Evolutionary conservation across 1,284 basidiomycete genomes (phyloP).

Genomic region (Somion occarium): DNA sequence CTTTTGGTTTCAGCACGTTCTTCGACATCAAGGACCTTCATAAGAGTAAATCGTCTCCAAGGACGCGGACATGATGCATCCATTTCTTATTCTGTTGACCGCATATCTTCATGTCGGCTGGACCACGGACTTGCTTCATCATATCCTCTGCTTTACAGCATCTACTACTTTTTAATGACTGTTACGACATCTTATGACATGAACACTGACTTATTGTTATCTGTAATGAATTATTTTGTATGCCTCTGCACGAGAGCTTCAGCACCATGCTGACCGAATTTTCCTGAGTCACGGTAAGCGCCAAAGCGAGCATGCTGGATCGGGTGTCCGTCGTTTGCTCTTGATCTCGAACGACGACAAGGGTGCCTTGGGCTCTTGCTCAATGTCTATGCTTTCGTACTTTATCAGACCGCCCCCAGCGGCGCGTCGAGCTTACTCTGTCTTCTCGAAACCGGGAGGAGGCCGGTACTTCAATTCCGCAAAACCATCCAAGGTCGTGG

Average conservation of each 20-base stretch:
- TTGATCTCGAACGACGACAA: neutral
- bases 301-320: no score
- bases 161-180: no score
- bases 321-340: no score
- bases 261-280: no score
- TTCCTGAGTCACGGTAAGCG: no score
- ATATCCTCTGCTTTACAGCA: no score
- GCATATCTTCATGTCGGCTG: neutral
- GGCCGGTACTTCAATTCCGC: slow-evolving; percentile 70
- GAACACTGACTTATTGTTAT: no score
- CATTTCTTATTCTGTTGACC: neutral
- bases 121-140: slow-evolving; percentile 1
- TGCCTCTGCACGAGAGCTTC: no score
- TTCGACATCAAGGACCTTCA: slow-evolving; percentile 65
- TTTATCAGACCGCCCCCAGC: slow-evolving; percentile 44
- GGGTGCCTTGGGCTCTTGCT: no score
- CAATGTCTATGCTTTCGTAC: slow-evolving; percentile 44
- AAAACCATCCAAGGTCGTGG: slow-evolving; percentile 40
- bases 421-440: slow-evolving; percentile 61
- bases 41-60: slow-evolving; percentile 45
- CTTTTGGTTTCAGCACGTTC: slow-evolving; percentile 52
- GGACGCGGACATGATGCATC: slow-evolving; percentile 39
- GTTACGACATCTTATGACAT: no score
- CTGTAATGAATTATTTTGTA: no score
- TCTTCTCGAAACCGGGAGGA: slow-evolving; percentile 73